Evolutionary conservation across 73 alveolate genomes (phyloP).

Genomic region (Blepharisma japonicum): DNA sequence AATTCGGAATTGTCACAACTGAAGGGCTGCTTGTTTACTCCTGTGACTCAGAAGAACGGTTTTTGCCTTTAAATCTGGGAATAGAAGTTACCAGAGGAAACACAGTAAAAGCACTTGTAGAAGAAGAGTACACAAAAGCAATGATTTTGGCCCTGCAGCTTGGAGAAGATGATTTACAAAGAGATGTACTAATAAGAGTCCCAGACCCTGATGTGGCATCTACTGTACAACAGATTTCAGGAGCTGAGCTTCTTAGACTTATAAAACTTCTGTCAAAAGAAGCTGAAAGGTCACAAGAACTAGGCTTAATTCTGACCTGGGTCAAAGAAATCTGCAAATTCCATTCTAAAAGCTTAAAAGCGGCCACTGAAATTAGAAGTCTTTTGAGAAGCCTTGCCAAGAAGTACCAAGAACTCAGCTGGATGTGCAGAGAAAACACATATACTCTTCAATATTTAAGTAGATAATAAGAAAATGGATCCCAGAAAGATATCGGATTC

Average conservation of each 20-base stretch:
- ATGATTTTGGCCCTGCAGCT: neutral
- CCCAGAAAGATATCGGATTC: too few species aligned
- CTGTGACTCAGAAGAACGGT: neutral
- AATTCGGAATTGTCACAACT: constrained; percentile 14
- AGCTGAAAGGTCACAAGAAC: neutral
- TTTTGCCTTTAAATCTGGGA: neutral
- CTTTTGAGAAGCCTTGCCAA: neutral
- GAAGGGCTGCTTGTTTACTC: constrained; percentile 9
- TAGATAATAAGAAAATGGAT: neutral
- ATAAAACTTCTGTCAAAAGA: neutral
- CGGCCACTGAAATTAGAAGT: neutral
- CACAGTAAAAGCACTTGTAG: neutral
- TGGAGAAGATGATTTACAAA: neutral
- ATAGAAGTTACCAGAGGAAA: neutral
- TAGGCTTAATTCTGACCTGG: constrained; percentile 22
- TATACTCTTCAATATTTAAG: constrained; percentile 14
- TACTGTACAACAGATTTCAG: neutral
- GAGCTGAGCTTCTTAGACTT: constrained; percentile 11
- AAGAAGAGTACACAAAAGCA: neutral
- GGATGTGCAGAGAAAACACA: constrained; percentile 7
- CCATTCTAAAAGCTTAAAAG: neutral
- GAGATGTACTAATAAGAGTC: neutral
- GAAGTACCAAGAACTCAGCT: neutral
- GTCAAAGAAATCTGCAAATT: neutral
- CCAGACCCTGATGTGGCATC: neutral